Evolutionary conservation across 345 rosid genomes (phyloP).

Genomic region (Eucalyptus erythrocorys): DNA sequence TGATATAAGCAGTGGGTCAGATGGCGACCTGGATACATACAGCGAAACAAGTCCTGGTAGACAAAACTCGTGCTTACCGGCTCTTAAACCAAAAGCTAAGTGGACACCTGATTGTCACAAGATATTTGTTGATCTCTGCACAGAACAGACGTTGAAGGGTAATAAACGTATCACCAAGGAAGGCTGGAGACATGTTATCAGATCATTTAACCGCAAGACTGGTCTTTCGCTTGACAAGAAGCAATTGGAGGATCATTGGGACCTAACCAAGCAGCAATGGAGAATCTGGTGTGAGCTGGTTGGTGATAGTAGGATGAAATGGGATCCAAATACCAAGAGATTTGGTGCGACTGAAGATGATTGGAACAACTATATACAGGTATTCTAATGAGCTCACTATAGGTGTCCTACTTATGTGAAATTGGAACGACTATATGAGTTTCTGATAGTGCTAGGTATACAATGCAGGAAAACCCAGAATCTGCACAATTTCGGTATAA

Average conservation of each 20-base stretch:
- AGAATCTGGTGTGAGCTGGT: constrained; percentile 35
- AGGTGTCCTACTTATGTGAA: not conserved
- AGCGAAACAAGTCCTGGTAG: not conserved
- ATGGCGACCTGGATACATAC: not conserved
- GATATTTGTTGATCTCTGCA: constrained; percentile 20
- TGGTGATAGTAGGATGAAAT: constrained; percentile 20
- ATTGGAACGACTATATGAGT: not conserved
- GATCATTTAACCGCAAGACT: constrained; percentile 11
- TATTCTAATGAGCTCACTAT: not conserved
- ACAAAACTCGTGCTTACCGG: constrained; percentile 3
- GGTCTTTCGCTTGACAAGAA: constrained; percentile 9
- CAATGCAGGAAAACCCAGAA: constrained; percentile 23
- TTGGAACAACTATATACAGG: constrained; percentile 19
- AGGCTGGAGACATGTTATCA: constrained; percentile 22
- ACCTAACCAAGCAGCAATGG: constrained; percentile 29
- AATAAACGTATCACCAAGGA: constrained; percentile 24
- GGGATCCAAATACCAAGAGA: constrained; percentile 20
- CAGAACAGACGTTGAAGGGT: constrained; percentile 22
- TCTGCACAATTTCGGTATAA: constrained; percentile 15
- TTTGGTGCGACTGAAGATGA: constrained; percentile 31
- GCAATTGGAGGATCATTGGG: constrained; percentile 35
- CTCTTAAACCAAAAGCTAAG: constrained; percentile 5
- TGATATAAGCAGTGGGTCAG: not conserved
- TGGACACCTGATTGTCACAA: constrained; percentile 32
- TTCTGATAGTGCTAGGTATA: not conserved